Conservation (phyloP, 768 basidiomycete species). For the Lactifluus echinatus region DNA sequence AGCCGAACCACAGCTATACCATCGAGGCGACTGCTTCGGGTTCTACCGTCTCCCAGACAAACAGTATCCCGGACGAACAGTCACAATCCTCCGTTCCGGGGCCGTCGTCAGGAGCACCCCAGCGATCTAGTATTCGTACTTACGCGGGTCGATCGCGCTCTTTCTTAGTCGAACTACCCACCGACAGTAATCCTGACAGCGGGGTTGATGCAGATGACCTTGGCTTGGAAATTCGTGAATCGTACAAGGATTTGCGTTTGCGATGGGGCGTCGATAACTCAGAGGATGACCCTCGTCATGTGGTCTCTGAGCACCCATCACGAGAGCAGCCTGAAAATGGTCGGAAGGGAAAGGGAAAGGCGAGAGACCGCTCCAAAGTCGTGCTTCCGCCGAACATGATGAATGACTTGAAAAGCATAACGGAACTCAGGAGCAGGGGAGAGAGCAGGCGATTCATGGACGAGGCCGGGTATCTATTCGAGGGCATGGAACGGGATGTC, state of each 20-base stretch:
- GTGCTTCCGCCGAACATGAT: slow-evolving; percentile 49
- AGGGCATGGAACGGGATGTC: slow-evolving; percentile 54
- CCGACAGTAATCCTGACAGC: slow-evolving; percentile 7
- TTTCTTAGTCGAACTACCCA: slow-evolving; percentile 57
- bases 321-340: slow-evolving; percentile 27
- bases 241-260: slow-evolving; percentile 63
- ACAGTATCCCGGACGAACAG: slow-evolving; percentile 20
- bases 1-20: slow-evolving; percentile 16
- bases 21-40: slow-evolving; percentile 17
- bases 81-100: slow-evolving; percentile 17
- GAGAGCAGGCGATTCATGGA: slow-evolving; percentile 74
- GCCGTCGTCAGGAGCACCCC: slow-evolving; percentile 14
- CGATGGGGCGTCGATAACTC: slow-evolving; percentile 78
- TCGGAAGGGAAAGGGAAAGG: slow-evolving; percentile 32
- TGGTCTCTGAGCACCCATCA: slow-evolving; percentile 12
- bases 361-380: slow-evolving; percentile 21
- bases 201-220: slow-evolving; percentile 30
- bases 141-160: slow-evolving; percentile 77
- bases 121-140: slow-evolving; percentile 43
- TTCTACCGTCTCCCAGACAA: neutral
- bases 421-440: slow-evolving; percentile 72
- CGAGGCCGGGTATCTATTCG: slow-evolving; percentile 78
- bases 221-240: slow-evolving; percentile 52
- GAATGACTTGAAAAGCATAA: slow-evolving; percentile 72
- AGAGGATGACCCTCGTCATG: slow-evolving; percentile 55